phyloP scores from a whole-genome alignment of 169 alveolate species.

The Cystoisospora suis region DNA sequence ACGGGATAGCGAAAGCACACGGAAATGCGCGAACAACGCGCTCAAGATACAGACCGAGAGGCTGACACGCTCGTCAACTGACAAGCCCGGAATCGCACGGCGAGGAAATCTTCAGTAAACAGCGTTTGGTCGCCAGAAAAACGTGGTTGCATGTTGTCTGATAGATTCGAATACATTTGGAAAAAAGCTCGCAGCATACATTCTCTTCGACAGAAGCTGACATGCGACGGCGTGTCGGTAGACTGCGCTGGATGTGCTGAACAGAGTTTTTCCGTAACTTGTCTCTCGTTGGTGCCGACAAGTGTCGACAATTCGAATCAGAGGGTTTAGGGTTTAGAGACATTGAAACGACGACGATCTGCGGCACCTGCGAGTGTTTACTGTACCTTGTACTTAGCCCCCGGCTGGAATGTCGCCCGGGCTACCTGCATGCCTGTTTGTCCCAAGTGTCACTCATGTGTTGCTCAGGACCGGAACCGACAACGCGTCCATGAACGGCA shows the following conservation, averaged over 20 bases:
- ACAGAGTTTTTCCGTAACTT: too few species aligned
- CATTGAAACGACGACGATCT: background rate
- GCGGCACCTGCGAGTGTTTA: background rate
- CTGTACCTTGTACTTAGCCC: background rate
- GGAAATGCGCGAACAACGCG: background rate
- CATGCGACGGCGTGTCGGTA: too few species aligned
- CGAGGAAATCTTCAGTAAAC: background rate
- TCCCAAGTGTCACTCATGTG: background rate
- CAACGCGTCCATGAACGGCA: constrained; percentile 48
- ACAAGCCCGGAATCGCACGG: background rate
- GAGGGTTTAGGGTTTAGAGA: too few species aligned
- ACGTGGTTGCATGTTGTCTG: background rate
- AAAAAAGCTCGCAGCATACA: too few species aligned
- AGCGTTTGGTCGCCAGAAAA: background rate
- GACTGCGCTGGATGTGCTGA: too few species aligned
- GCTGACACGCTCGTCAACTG: background rate
- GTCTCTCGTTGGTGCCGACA: too few species aligned
- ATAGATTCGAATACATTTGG: too few species aligned
- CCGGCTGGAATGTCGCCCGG: background rate
- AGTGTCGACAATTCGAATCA: too few species aligned
- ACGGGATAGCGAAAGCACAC: background rate
- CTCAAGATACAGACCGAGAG: background rate
- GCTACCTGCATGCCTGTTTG: background rate
- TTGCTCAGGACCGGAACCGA: constrained; percentile 31
- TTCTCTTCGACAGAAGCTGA: too few species aligned